A percentile compares a stretch with the other conserved stretches of the same genome.
Evolutionary conservation across 768 basidiomycete species (phyloP).

Genomic region (Ephemerocybe angulata): DNA sequence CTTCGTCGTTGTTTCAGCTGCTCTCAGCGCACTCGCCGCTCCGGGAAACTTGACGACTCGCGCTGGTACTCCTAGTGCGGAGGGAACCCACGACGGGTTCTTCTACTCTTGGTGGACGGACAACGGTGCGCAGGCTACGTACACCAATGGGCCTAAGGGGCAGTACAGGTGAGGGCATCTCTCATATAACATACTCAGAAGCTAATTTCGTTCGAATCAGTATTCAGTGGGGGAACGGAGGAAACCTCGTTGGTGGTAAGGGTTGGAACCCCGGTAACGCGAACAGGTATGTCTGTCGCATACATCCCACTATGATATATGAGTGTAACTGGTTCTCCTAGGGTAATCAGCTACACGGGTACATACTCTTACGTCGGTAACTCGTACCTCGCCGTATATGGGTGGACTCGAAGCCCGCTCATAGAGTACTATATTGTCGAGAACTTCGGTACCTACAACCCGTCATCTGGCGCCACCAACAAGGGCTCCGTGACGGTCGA

Average conservation of each 20-base stretch:
- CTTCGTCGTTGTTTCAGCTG: neutral
- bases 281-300: conserved; percentile 15
- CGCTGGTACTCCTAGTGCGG: conserved; percentile 21
- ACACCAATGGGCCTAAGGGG: conserved; percentile 26
- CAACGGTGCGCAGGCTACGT: conserved; percentile 22
- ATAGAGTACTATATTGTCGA: conserved; percentile 49
- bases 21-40: neutral
- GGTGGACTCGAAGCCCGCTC: conserved; percentile 44
- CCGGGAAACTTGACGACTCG: conserved; percentile 7
- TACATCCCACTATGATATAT: neutral
- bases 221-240: conserved; percentile 31
- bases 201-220: conserved; percentile 21
- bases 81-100: conserved; percentile 29
- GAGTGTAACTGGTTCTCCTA: conserved; percentile 10
- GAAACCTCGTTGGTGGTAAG: conserved; percentile 38
- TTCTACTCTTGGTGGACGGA: conserved; percentile 40
- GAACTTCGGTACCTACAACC: conserved; percentile 40
- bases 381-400: conserved; percentile 44
- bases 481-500: conserved; percentile 40
- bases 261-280: conserved; percentile 35
- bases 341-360: conserved; percentile 35
- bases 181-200: neutral
- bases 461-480: conserved; percentile 26
- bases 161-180: neutral
- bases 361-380: conserved; percentile 37